Percentiles rank a stretch among this genome's conserved stretches.
These are phyloP conservation scores for Babesia divergens DNA, from an alignment of 169 alveolate genomes.

Conservation along the genomic window DNA sequence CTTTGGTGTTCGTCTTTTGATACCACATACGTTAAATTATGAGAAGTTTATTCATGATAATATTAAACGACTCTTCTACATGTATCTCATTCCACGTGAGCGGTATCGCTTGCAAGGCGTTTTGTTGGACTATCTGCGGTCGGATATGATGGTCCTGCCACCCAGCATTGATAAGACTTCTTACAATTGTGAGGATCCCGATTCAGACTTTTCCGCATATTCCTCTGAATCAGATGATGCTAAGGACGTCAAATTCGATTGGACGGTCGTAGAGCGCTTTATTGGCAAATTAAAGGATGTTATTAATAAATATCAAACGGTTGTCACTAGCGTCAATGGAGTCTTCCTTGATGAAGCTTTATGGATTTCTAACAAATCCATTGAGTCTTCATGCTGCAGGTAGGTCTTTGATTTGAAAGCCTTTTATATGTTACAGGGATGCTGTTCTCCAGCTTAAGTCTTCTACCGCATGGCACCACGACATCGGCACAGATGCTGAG, in stretches of 20 bases:
- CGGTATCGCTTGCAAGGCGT: neutral
- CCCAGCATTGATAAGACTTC: neutral
- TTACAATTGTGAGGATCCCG: neutral
- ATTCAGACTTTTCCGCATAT: conserved; percentile 23
- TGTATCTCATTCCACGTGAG: neutral
- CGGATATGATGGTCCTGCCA: conserved; percentile 54
- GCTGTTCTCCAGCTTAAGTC: conserved; percentile 43
- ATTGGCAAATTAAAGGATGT: neutral
- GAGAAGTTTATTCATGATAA: neutral
- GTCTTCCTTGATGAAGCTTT: conserved; percentile 38
- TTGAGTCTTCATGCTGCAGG: conserved; percentile 26
- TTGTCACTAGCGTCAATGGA: conserved; percentile 36
- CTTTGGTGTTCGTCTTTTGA: neutral
- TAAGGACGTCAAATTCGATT: neutral
- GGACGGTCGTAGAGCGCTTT: neutral
- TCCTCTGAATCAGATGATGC: conserved; percentile 19
- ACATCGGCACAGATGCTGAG: neutral
- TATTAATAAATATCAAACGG: conserved; percentile 1
- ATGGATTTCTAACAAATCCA: conserved; percentile 42
- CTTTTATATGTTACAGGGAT: conserved; percentile 27
- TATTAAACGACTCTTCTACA: neutral
- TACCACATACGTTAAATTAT: neutral
- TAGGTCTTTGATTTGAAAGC: neutral
- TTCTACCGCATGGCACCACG: conserved; percentile 43
- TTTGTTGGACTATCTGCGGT: conserved; percentile 28